phyloP scores from a whole-genome alignment of 495 filamentous ascomycete species.

The Hypoxylon intermedium region DNA sequence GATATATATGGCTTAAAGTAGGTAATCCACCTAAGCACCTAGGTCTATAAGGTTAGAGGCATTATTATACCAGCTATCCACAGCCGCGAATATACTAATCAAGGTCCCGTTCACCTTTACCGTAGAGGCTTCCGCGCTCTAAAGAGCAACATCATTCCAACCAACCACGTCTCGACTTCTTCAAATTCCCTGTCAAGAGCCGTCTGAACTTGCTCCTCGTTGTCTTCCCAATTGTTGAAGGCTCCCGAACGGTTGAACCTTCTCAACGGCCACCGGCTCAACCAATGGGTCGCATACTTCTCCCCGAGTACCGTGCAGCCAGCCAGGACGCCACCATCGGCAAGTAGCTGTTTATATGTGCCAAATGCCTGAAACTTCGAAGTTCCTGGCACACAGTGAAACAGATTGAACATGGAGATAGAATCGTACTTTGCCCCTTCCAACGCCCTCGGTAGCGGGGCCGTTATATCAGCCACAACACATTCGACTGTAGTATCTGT shows the following conservation, averaged over 20 bases:
- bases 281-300: constrained; percentile 45
- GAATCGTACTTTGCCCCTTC: constrained; percentile 40
- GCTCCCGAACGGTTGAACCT: constrained; percentile 41
- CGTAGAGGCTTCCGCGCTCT: no score
- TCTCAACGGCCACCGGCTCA: constrained; percentile 43
- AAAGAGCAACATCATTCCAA: neutral
- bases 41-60: no score
- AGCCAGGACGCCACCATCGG: constrained; percentile 43
- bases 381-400: constrained; percentile 48
- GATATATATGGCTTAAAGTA: no score
- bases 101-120: no score
- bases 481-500: constrained; percentile 12
- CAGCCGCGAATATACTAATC: no score
- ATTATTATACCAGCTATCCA: no score
- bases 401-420: constrained; percentile 49
- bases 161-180: constrained; percentile 40
- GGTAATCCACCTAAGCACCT: no score
- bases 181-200: constrained; percentile 42
- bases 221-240: constrained; percentile 40
- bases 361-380: constrained; percentile 31
- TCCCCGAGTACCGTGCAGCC: constrained; percentile 47
- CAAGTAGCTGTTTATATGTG: constrained; percentile 35
- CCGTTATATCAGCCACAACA: constrained; percentile 33
- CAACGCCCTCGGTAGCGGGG: constrained; percentile 17
- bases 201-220: constrained; percentile 43